Evolutionary conservation across 257 asterid genomes (phyloP), one percentile per base, ranked within the genome.

Genomic region (Henckelia pumila): DNA sequence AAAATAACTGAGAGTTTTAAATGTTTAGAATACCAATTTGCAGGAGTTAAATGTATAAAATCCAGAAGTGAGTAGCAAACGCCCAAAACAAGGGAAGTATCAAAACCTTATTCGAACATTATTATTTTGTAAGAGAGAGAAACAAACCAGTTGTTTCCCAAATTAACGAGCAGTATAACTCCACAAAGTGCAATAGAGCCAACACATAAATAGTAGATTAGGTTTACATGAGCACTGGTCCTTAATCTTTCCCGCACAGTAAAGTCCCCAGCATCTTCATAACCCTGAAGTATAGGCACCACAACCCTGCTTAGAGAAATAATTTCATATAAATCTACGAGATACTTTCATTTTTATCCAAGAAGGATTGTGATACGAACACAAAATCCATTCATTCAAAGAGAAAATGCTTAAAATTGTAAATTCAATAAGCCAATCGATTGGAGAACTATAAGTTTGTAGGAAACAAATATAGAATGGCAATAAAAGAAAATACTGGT

Each of bases 241-340:
- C 59, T 86, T 78, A 89, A 75, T 73, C 87, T 81, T 71, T 84
- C 95, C 59, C 78, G 70, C 58, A 86, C 63, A 47, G 92, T 81
- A 74, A 89, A 89, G 76, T 89, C 95, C 78, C 96, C 96, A 30
- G 95, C 95, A 85, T 89, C 95, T 86, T 89, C 95, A 73, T 83
- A 89, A 72, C 92, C 92, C 92, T 89, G 92, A 79, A 89, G 67
- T 74, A 85, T 71, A 80, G 96, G 95, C 85, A 86, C 95, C 90
- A 80, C 95, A 73, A 57, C 84, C 96, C 96, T 86, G 95, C 80
- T 83, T 76, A 78, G 82, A 75, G 75, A 86, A 83, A 82, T 81
- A 81, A 70, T 75, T 74, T 58, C 77, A 76, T 61, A 79, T 69
- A 69, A 80, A 80, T 71, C 69, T 56, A 75, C 57, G 76, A 78